Evolutionary conservation across 2,329 filamentous ascomycete genomes (phyloP).

Genomic region (Xylariaceae sp.): DNA sequence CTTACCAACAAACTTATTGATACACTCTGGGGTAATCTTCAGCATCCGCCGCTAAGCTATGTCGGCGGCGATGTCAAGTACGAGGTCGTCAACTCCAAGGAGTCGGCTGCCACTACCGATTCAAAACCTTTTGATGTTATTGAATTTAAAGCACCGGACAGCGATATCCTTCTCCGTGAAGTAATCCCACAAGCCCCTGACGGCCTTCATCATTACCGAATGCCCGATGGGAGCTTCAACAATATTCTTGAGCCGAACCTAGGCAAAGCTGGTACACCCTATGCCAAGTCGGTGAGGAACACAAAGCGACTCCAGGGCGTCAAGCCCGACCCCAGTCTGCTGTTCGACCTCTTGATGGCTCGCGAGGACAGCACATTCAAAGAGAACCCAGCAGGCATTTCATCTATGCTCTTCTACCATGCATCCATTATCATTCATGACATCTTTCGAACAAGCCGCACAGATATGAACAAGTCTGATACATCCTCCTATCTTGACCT

Average conservation of each 20-base stretch:
- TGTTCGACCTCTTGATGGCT: slow-evolving; percentile 73
- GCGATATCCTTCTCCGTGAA: slow-evolving; percentile 45
- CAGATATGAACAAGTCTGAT: slow-evolving; percentile 66
- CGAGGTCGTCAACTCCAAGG: slow-evolving; percentile 41
- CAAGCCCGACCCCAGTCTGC: slow-evolving; percentile 67
- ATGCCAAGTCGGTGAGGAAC: slow-evolving; percentile 70
- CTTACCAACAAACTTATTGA: slow-evolving; percentile 58
- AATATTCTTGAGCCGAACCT: slow-evolving; percentile 68
- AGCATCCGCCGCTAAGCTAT: slow-evolving; percentile 58
- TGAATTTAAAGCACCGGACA: slow-evolving; percentile 49
- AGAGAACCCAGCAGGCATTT: slow-evolving; percentile 74
- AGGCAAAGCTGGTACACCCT: slow-evolving; percentile 69
- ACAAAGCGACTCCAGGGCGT: slow-evolving; percentile 61
- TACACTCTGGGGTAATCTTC: slow-evolving; percentile 59
- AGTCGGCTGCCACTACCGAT: slow-evolving; percentile 43
- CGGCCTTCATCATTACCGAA: slow-evolving; percentile 42
- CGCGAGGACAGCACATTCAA: slow-evolving; percentile 57
- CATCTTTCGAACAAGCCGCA: slow-evolving; percentile 68
- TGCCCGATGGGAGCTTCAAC: slow-evolving; percentile 52
- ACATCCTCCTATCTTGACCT: slow-evolving; percentile 80
- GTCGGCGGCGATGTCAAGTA: slow-evolving; percentile 50
- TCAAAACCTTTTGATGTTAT: slow-evolving; percentile 42
- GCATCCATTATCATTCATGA: slow-evolving; percentile 71
- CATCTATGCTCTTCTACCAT: slow-evolving; percentile 76
- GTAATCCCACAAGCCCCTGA: slow-evolving; percentile 45